A percentile compares a stretch with the other conserved stretches of the same genome.
Conservation (phyloP, 2,329 filamentous ascomycete species). For the Colletotrichum plurivorum region DNA sequence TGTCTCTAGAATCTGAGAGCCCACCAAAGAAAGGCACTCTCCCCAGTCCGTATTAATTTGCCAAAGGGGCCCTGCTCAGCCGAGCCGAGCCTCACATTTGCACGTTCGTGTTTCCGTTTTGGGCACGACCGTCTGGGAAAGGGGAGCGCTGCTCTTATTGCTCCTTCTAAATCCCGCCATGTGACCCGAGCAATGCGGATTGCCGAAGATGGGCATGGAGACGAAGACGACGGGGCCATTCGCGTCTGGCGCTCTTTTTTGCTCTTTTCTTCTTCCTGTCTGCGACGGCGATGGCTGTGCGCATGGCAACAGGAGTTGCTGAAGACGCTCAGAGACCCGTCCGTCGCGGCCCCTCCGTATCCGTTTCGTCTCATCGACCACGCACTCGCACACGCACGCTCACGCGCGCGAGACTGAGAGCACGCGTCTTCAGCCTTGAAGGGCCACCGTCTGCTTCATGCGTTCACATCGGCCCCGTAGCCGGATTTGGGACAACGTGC, state of each 20-base stretch:
- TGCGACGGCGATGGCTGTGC: not conserved
- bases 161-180: slow-evolving; percentile 14
- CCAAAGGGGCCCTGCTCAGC: slow-evolving; percentile 30
- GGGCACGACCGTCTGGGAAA: slow-evolving; percentile 26
- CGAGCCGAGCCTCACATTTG: slow-evolving; percentile 37
- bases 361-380: slow-evolving; percentile 28
- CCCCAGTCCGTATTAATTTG: slow-evolving; percentile 34
- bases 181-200: slow-evolving; percentile 33
- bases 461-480: slow-evolving; percentile 13
- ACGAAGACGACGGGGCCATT: slow-evolving; percentile 3
- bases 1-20: slow-evolving; percentile 18
- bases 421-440: slow-evolving; percentile 24
- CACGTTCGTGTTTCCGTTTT: slow-evolving; percentile 30
- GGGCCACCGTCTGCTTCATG: slow-evolving; percentile 33
- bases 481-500: slow-evolving; percentile 16
- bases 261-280: not conserved
- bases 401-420: not conserved
- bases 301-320: not conserved
- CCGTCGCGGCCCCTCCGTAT: slow-evolving; percentile 10
- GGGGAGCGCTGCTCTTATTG: slow-evolving; percentile 8
- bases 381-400: slow-evolving; percentile 10
- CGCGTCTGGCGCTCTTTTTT: not conserved
- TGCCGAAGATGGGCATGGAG: not conserved
- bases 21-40: slow-evolving; percentile 9
- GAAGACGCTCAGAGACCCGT: not conserved